Percentiles rank a stretch among this genome's conserved stretches.
Evolutionary conservation across 129 eudicot species (phyloP).

Genomic region (Scalesia atractyloides): DNA sequence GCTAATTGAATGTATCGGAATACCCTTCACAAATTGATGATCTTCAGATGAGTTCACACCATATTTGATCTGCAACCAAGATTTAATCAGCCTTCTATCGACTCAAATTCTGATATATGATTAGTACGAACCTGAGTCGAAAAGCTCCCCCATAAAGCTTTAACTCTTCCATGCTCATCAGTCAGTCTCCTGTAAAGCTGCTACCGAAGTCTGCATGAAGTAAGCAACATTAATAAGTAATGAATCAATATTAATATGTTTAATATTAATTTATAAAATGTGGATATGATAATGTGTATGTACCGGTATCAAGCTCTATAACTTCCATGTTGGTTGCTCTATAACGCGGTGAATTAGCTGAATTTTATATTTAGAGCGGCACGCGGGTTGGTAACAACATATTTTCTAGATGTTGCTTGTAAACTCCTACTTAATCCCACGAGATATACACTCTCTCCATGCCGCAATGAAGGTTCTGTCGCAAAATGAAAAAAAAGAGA

Average conservation of each 20-base stretch:
- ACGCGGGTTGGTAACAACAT: slow-evolving; percentile 85
- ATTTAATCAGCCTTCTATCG: slow-evolving; percentile 20
- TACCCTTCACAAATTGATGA: slow-evolving; percentile 89
- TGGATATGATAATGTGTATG: background rate
- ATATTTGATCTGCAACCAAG: slow-evolving; percentile 70
- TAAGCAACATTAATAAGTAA: slow-evolving; percentile 17
- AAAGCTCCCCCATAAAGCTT: slow-evolving; percentile 93
- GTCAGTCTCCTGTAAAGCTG: slow-evolving; percentile 85
- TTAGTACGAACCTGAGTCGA: slow-evolving; percentile 76
- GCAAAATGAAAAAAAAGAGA: background rate
- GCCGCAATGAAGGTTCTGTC: slow-evolving; percentile 85
- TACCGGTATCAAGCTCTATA: slow-evolving; percentile 45
- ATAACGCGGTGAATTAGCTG: slow-evolving; percentile 90
- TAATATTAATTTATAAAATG: background rate
- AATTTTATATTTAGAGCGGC: slow-evolving; percentile 74
- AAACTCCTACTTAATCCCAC: slow-evolving; percentile 94
- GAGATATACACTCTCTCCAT: slow-evolving; percentile 88
- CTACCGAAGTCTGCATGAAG: slow-evolving; percentile 81
- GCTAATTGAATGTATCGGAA: slow-evolving; percentile 72
- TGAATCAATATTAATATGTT: slow-evolving; percentile 1
- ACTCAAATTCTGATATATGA: slow-evolving; percentile 26
- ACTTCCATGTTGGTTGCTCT: slow-evolving; percentile 98
- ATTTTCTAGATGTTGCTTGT: slow-evolving; percentile 92
- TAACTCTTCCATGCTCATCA: slow-evolving; percentile 87
- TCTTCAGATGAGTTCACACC: slow-evolving; percentile 69